Percentiles rank a stretch among this genome's conserved stretches.
phyloP scores from a whole-genome alignment of 306 rosid species.

The Trifolium subterraneum region DNA sequence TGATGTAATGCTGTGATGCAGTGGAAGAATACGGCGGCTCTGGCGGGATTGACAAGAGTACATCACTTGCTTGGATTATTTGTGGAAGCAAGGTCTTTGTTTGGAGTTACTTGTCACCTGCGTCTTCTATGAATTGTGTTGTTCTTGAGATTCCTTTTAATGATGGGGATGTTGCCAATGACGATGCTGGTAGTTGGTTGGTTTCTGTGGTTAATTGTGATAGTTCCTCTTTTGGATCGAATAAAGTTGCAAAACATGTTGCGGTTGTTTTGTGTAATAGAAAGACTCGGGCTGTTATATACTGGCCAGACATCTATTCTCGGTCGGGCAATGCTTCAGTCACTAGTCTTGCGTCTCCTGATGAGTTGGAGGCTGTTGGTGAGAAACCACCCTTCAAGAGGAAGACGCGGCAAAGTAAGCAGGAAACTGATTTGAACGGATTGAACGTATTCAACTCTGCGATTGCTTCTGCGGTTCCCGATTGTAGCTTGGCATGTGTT shows the following conservation, averaged over 20 bases:
- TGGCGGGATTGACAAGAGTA: slow-evolving; percentile 83
- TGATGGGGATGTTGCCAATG: slow-evolving; percentile 48
- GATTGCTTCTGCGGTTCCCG: slow-evolving; percentile 71
- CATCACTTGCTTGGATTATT: slow-evolving; percentile 86
- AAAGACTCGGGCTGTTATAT: slow-evolving; percentile 66
- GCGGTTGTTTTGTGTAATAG: slow-evolving; percentile 69
- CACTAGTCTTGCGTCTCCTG: slow-evolving; percentile 63
- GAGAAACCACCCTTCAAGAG: slow-evolving; percentile 51
- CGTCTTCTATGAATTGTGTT: slow-evolving; percentile 58
- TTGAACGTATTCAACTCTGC: slow-evolving; percentile 63
- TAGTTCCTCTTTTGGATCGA: slow-evolving; percentile 42
- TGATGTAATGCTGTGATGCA: slow-evolving; percentile 44
- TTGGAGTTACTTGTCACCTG: slow-evolving; percentile 81
- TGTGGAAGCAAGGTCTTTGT: slow-evolving; percentile 68
- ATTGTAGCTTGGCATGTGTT: slow-evolving; percentile 53
- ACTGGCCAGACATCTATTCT: slow-evolving; percentile 81
- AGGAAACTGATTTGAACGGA: slow-evolving; percentile 48
- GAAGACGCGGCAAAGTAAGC: slow-evolving; percentile 51
- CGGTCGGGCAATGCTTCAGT: slow-evolving; percentile 52
- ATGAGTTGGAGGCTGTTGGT: slow-evolving; percentile 57
- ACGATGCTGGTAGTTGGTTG: slow-evolving; percentile 67
- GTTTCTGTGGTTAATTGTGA: slow-evolving; percentile 76
- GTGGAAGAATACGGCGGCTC: slow-evolving; percentile 55
- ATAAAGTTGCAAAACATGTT: slow-evolving; percentile 59
- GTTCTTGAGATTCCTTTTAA: slow-evolving; percentile 75